A percentile compares a stretch with the other conserved stretches of the same genome.
Conservation (phyloP, 345 rosid genomes). For the Salix arbutifolia region DNA sequence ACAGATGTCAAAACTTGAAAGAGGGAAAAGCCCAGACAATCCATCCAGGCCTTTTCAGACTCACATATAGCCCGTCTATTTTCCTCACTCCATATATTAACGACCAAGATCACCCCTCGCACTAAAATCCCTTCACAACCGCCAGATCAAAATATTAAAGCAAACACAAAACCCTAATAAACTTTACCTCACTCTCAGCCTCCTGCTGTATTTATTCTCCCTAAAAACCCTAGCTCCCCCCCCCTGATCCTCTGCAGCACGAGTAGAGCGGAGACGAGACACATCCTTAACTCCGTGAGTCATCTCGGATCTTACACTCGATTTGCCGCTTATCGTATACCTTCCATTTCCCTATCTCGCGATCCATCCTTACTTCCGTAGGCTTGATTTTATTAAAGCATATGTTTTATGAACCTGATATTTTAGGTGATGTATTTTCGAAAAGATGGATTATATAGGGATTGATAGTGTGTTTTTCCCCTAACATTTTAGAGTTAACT, state of each 20-base stretch:
- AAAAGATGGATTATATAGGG: not conserved
- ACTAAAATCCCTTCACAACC: not conserved
- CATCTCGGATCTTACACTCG: not conserved
- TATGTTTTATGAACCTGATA: too few species aligned
- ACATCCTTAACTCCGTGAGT: not conserved
- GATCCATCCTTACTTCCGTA: not conserved
- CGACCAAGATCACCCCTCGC: not conserved
- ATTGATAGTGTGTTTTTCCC: not conserved
- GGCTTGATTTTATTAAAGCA: not conserved
- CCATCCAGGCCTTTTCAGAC: not conserved
- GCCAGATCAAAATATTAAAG: not conserved
- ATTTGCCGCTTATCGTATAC: not conserved
- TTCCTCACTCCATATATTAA: not conserved
- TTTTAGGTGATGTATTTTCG: not conserved
- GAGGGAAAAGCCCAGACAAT: not conserved
- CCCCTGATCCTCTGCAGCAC: not conserved
- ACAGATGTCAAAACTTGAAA: not conserved
- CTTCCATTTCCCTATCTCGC: not conserved
- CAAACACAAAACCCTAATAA: not conserved
- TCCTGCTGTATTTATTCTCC: not conserved
- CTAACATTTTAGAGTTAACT: not conserved
- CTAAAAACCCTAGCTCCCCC: not conserved
- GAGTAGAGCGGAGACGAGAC: not conserved
- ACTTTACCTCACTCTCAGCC: not conserved
- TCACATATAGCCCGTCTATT: not conserved